A percentile compares a stretch with the other conserved stretches of the same genome.
Evolutionary conservation across 176 grass and related monocot species (phyloP).

Genomic region (Elymus sibiricus): DNA sequence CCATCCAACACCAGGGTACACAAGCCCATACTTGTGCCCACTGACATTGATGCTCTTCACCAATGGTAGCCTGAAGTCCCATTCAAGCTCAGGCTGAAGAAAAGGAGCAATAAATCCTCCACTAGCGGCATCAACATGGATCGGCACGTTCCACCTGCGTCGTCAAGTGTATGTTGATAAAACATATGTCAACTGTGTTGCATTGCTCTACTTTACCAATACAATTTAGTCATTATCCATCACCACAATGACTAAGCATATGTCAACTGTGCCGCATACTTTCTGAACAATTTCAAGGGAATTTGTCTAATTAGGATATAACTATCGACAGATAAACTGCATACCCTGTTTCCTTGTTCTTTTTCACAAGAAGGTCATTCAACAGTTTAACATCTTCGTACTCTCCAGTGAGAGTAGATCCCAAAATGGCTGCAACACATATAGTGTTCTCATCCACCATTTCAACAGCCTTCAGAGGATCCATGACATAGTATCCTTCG

Average conservation of each 20-base stretch:
- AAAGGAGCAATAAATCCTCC: conserved; percentile 87
- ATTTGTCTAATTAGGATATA: not conserved
- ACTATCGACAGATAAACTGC: not conserved
- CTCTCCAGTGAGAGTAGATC: conserved; percentile 77
- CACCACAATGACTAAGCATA: too few relatives aligned
- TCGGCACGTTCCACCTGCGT: conserved; percentile 67
- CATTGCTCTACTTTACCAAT: too few relatives aligned
- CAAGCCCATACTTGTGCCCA: conserved; percentile 82
- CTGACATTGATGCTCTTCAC: conserved; percentile 91
- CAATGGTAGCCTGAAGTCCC: conserved; percentile 75
- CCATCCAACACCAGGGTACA: conserved; percentile 80
- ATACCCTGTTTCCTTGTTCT: conserved; percentile 88
- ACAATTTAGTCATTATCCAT: too few relatives aligned
- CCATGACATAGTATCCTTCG: conserved; percentile 77
- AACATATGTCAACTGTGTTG: too few relatives aligned
- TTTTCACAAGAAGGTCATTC: conserved; percentile 55
- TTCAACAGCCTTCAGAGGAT: conserved; percentile 77
- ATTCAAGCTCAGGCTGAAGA: conserved; percentile 58
- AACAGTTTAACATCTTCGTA: conserved; percentile 69
- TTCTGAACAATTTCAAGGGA: too few relatives aligned
- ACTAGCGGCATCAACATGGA: conserved; percentile 79
- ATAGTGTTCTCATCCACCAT: conserved; percentile 88
- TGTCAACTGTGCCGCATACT: too few relatives aligned
- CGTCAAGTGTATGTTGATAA: too few relatives aligned
- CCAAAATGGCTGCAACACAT: conserved; percentile 81